Conservation (phyloP, 768 basidiomycete genomes). For the Tephrocybe sp. region DNA sequence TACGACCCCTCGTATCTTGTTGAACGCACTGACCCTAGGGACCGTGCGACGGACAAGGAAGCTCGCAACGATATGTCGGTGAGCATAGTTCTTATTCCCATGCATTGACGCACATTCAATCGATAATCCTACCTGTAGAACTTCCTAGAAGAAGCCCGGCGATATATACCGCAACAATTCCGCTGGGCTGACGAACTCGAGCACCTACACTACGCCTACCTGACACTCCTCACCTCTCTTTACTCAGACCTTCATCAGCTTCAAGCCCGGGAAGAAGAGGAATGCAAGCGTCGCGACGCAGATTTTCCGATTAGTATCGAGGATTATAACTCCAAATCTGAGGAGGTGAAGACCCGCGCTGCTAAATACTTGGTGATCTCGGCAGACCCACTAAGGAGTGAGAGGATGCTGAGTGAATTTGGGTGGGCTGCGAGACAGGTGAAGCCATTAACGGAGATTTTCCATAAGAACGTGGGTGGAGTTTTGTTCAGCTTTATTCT, state of each 20-base stretch:
- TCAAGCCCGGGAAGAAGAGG: constrained; percentile 21
- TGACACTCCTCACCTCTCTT: constrained; percentile 22
- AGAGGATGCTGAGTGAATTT: constrained; percentile 46
- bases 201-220: constrained; percentile 27
- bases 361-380: constrained; percentile 42
- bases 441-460: constrained; percentile 37
- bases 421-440: constrained; percentile 52
- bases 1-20: constrained; percentile 25
- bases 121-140: constrained; percentile 13
- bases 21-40: constrained; percentile 13
- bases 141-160: constrained; percentile 22
- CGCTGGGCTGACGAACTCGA: constrained; percentile 29
- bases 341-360: constrained; percentile 46
- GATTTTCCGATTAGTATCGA: constrained; percentile 31
- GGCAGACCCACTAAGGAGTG: constrained; percentile 25
- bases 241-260: constrained; percentile 16
- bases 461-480: constrained; percentile 34
- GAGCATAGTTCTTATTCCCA: neutral
- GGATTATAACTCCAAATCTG: constrained; percentile 32
- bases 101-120: neutral
- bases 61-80: constrained; percentile 21
- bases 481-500: constrained; percentile 12
- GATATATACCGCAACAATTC: constrained; percentile 11
- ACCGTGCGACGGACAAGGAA: constrained; percentile 14
- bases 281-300: constrained; percentile 21